Conservation (phyloP, 768 basidiomycete species). For the Epithele typhae region DNA sequence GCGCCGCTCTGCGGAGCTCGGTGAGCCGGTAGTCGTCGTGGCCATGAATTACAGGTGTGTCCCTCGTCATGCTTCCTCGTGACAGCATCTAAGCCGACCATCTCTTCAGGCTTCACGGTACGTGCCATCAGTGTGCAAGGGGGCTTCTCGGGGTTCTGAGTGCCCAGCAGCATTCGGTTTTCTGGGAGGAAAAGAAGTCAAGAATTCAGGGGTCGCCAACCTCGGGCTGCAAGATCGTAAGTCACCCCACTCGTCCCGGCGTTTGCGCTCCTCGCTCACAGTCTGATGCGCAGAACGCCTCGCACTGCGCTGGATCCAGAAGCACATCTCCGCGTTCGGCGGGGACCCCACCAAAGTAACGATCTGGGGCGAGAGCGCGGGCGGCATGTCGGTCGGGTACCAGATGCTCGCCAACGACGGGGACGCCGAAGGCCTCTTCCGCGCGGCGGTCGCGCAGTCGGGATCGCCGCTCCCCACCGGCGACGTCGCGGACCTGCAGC, state of each 20-base stretch:
- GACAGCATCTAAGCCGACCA: too few species aligned
- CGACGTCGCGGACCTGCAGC: slow-evolving; percentile 24
- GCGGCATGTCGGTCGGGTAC: slow-evolving; percentile 28
- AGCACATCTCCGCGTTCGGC: not conserved
- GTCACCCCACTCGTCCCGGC: not conserved
- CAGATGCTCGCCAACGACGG: slow-evolving; percentile 25
- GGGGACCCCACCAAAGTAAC: slow-evolving; percentile 32
- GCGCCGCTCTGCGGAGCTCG: slow-evolving; percentile 36
- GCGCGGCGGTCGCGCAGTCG: slow-evolving; percentile 34
- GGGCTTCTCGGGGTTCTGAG: too few species aligned
- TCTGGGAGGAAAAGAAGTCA: slow-evolving; percentile 16
- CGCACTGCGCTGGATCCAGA: slow-evolving; percentile 33
- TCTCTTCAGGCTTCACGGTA: too few species aligned
- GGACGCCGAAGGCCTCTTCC: slow-evolving; percentile 19
- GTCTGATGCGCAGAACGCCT: slow-evolving; percentile 28
- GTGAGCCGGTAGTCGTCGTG: slow-evolving; percentile 29
- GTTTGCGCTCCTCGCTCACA: not conserved
- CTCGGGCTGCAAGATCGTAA: slow-evolving; percentile 27
- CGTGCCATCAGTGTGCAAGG: too few species aligned
- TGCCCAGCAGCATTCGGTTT: slow-evolving; percentile 17
- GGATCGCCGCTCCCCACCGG: slow-evolving; percentile 3
- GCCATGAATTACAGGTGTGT: slow-evolving; percentile 16
- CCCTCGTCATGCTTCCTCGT: too few species aligned
- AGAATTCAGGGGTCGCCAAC: slow-evolving; percentile 8
- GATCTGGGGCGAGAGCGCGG: slow-evolving; percentile 33